These are phyloP conservation scores for Verticillium dahliae DNA, from an alignment of 2,329 filamentous ascomycete genomes.

Conservation along the genomic window DNA sequence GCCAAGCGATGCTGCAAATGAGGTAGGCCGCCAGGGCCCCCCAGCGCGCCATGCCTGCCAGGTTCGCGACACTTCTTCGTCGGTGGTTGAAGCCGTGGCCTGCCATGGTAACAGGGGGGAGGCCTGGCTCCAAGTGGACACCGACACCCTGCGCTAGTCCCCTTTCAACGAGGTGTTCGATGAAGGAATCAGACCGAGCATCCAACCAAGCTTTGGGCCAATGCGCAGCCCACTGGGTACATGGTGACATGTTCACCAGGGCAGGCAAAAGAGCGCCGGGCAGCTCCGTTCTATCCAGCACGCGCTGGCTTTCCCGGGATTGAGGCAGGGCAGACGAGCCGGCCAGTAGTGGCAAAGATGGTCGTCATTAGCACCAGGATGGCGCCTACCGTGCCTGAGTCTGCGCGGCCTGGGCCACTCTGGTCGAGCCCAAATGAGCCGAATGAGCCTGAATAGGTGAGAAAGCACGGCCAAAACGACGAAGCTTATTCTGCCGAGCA, in stretches of 20 bases:
- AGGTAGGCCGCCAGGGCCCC: not conserved
- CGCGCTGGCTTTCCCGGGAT: not conserved
- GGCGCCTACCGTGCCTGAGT: not conserved
- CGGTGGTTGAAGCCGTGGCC: not conserved
- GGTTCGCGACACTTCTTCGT: not conserved
- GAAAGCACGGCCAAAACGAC: not conserved
- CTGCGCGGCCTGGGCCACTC: not conserved
- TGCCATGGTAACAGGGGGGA: not conserved
- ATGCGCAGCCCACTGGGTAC: not conserved
- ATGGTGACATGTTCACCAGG: not conserved
- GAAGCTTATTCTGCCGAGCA: not conserved
- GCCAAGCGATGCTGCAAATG: slow-evolving; percentile 1
- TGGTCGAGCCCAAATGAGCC: not conserved
- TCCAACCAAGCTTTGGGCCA: slow-evolving; percentile 1
- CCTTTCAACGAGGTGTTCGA: not conserved
- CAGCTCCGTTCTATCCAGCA: too few species aligned
- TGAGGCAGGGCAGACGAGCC: not conserved
- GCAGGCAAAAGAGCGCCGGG: not conserved
- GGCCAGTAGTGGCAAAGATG: not conserved
- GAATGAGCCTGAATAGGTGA: not conserved
- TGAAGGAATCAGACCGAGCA: not conserved
- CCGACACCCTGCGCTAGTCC: not conserved
- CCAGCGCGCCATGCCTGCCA: not conserved
- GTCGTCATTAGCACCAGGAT: not conserved
- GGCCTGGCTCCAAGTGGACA: not conserved